phyloP scores from a whole-genome alignment of 2,329 filamentous ascomycete species.

The Fusarium sp. region DNA sequence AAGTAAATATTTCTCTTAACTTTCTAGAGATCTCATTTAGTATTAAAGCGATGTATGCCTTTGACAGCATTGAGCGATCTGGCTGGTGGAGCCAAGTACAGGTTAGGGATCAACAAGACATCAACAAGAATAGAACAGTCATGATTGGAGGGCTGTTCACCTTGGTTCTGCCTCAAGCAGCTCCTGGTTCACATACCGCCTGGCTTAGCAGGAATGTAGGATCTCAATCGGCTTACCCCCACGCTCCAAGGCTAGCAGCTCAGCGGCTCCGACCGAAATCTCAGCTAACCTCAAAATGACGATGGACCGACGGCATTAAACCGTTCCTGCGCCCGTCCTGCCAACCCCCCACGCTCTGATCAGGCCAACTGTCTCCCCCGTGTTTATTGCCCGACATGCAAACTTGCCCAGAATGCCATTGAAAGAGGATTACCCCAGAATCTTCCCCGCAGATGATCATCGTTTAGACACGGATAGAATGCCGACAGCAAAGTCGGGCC shows the following conservation, averaged over 20 bases:
- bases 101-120: not conserved
- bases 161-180: no score
- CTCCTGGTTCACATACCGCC: no score
- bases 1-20: fast-evolving
- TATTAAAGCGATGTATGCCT: fast-evolving
- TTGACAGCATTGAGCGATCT: not conserved
- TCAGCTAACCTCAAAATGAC: not conserved
- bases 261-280: not conserved
- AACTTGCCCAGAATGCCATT: not conserved
- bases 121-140: fast-evolving
- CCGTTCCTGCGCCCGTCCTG: not conserved
- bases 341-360: not conserved
- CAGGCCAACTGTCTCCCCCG: not conserved
- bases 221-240: not conserved
- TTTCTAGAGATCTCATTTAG: fast-evolving
- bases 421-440: not conserved
- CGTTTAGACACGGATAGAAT: not conserved
- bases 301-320: not conserved
- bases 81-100: no score
- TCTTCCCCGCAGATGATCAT: conserved; percentile 1
- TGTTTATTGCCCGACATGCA: conserved; percentile 6
- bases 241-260: fast-evolving
- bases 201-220: not conserved
- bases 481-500: not conserved
- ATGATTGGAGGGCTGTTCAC: not conserved